Evolutionary conservation across 306 rosid species (phyloP).

Genomic region (Castanea mollissima): DNA sequence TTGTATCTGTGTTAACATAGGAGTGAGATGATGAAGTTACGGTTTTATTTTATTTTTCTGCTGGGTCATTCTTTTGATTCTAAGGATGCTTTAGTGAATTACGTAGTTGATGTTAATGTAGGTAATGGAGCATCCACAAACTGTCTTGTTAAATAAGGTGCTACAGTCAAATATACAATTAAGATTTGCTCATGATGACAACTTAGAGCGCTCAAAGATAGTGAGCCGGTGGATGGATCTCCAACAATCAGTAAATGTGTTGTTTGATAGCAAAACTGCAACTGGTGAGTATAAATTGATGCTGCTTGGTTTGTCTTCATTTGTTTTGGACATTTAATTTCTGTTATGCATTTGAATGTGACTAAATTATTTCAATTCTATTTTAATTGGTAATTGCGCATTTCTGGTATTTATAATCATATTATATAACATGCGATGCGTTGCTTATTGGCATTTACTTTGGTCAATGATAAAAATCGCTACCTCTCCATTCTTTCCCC

Average conservation of each 20-base stretch:
- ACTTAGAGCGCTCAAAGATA: slow-evolving; percentile 34
- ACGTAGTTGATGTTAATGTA: slow-evolving; percentile 30
- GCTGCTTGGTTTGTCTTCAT: slow-evolving; percentile 7
- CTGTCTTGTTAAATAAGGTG: slow-evolving; percentile 69
- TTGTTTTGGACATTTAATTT: not conserved
- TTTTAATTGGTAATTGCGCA: not conserved
- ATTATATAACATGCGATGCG: not conserved
- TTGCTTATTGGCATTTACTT: not conserved
- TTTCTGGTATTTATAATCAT: not conserved
- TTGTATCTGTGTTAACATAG: too few species aligned
- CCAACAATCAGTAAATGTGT: slow-evolving; percentile 73
- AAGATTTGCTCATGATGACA: slow-evolving; percentile 54
- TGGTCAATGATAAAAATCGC: not conserved
- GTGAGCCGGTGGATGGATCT: slow-evolving; percentile 73
- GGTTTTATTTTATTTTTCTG: not conserved
- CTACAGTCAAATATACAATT: slow-evolving; percentile 59
- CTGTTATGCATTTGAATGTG: not conserved
- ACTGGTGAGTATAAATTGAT: slow-evolving; percentile 40
- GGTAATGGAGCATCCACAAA: slow-evolving; percentile 94
- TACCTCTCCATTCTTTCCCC: not conserved
- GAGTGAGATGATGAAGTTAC: too few species aligned
- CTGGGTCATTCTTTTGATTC: slow-evolving; percentile 22
- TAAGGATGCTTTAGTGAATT: slow-evolving; percentile 12
- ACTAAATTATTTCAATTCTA: not conserved
- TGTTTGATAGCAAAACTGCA: slow-evolving; percentile 69